Evolutionary conservation across 2,329 filamentous ascomycete genomes (phyloP), one percentile per base, ranked within the genome.

Genomic region (Exophiala lecanii-corni): DNA sequence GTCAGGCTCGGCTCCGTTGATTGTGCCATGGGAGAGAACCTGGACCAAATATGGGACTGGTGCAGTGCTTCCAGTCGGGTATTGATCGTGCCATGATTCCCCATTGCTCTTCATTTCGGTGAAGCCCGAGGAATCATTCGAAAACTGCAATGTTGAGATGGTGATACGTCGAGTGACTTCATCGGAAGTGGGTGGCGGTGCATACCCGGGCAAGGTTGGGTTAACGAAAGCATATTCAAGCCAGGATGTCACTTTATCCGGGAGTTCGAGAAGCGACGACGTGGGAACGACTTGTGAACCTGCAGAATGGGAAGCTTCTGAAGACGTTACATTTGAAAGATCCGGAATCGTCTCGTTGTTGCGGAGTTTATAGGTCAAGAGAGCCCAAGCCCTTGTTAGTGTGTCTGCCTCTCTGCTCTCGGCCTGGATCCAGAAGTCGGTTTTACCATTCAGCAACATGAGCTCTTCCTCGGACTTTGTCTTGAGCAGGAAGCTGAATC

Each of bases 401-500:
- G 37, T 30, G 1, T 52, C 50, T 3, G 55, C 52, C 30, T 56
- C 55, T 6, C 58, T 53, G 2, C 54, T 58, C 20, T 58, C 57
- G 3, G 62, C 45, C 21, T 62, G 61, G 18, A 78, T 64, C 15
- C 67, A 66, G 45, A 74, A 74, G 42, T 75, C 70, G 2, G 71
- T 58, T 60, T 69, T 75, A 19, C 62, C 51, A 21, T 55, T 38
- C 13, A 44, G 16, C 13, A 13, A 23, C 13, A 42, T 35, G 23
- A 62, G 36, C 45, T 63, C 57, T 2, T 42, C 51, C 28, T 53
- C 39, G n/a, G 51, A 43, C 34, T 81, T 82, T 1, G 78, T 69
- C 9, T 62, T 66, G 21, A 84, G 62, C 2, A 82, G 61, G 0
- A 72, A 65, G 49, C 77, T 76, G 57, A 76, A 82, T 16, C 80